Conservation (phyloP, 805 yeast species). For the Yamadazyma akitaensis region DNA sequence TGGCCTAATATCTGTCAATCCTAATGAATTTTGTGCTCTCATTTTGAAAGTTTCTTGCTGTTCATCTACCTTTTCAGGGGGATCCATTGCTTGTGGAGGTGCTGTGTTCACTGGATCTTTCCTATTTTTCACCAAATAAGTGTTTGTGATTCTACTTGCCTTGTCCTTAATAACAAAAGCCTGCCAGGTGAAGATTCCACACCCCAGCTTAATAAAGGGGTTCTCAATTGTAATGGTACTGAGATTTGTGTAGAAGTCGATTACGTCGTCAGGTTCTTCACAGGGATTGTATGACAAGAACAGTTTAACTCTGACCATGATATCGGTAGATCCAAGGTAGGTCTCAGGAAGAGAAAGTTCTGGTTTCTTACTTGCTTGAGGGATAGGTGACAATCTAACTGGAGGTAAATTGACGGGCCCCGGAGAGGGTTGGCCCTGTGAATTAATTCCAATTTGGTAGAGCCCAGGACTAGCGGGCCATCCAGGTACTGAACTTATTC, state of each 20-base stretch:
- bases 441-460: not conserved
- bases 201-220: conserved; percentile 37
- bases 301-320: not conserved
- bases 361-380: not conserved
- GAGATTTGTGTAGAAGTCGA: conserved; percentile 43
- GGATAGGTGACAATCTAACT: not conserved
- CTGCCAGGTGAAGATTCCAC: conserved; percentile 53
- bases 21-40: not conserved
- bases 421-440: not conserved
- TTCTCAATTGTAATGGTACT: conserved; percentile 33
- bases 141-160: conserved; percentile 9
- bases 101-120: not conserved
- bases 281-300: conserved; percentile 18
- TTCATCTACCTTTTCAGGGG: not conserved
- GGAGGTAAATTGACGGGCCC: conserved; percentile 2
- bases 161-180: conserved; percentile 48
- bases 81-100: not conserved
- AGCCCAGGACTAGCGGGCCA: not conserved
- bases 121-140: not conserved
- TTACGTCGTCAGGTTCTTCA: conserved; percentile 25
- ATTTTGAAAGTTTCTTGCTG: conserved; percentile 3
- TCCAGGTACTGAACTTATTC: not conserved
- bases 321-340: not conserved
- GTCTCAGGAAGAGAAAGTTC: not conserved
- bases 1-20: not conserved